Evolutionary conservation across 176 grass and related monocot genomes (phyloP), one percentile per base, ranked within the genome.

Genomic region (Saccharum officinarum): DNA sequence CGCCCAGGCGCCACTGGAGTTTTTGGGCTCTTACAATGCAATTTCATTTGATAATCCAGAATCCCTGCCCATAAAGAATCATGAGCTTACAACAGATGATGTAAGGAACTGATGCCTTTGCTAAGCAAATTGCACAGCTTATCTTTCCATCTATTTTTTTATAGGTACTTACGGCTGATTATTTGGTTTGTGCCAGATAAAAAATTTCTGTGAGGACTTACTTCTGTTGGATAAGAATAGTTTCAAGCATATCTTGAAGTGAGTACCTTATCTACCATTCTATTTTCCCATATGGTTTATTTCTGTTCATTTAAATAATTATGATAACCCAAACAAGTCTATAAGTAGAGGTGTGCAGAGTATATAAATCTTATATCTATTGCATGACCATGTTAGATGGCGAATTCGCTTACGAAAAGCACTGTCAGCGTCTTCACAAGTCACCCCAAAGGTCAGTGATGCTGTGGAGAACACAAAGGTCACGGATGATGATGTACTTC

Each of bases 221-320:
- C 92, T 79, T 84, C 82, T 99, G 41, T 83, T 99, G 55, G 97
- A 99, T 79, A 99, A 94, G 83, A 96, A 94, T 65, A 95, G 97
- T 85, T 99, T 99, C 88, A 99, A 99, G 71, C 97, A 99, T 84
- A 80, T 99, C 44, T 91, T 99, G 76, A 95, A 92, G 97, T 99
- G 93, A 81, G 81, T 74, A 47, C 26, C 8, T 94, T 78, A 26
- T 81, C 34, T 52, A 7, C 39, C 62, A 39, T 81, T 73, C 1
- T 54, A 41, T 71, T 75, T 55, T 71, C 36, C 25, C 18, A 8
- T 5, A 15, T 34, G 38, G 28, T 64, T 66, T 40, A 50, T 52
- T 55, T 84, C 22, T 22, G n/a, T 50, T 73, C 14, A 72, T 52
- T 73, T 65, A 65, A 86, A 52, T 73, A 11, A 60, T 67, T 78